These are phyloP conservation scores for Eimeria praecox DNA, from an alignment of 169 alveolate species.

Conservation along the genomic window DNA sequence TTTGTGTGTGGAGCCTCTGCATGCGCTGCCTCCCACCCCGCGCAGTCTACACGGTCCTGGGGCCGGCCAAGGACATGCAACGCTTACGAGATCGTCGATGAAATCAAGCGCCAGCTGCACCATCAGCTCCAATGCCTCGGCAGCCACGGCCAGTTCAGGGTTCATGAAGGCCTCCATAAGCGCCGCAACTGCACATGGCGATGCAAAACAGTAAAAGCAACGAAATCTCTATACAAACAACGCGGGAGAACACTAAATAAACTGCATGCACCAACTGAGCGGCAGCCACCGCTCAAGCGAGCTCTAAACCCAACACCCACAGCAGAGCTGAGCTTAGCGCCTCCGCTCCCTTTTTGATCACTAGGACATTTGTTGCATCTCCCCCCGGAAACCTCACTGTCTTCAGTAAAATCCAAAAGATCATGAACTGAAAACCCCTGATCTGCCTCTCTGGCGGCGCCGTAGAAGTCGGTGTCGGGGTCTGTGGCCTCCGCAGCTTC, in stretches of 20 bases:
- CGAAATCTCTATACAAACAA: neutral
- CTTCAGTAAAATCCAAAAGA: constrained; percentile 57
- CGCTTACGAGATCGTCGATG: constrained; percentile 56
- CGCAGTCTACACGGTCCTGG: neutral
- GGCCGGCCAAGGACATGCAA: neutral
- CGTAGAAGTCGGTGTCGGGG: constrained; percentile 1
- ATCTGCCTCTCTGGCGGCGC: constrained; percentile 53
- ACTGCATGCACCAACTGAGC: neutral
- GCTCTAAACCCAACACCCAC: neutral
- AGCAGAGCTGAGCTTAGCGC: no score
- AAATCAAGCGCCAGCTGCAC: constrained; percentile 65
- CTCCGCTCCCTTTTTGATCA: no score
- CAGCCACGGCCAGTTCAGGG: constrained; percentile 52
- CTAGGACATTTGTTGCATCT: no score
- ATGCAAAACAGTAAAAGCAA: neutral
- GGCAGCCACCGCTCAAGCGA: neutral
- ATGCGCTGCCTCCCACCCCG: neutral
- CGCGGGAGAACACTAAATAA: neutral
- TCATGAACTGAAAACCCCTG: constrained; percentile 54
- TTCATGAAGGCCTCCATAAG: constrained; percentile 53
- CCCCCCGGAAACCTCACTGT: constrained; percentile 30
- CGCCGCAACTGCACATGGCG: constrained; percentile 50
- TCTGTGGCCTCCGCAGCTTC: constrained; percentile 52
- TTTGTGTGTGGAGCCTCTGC: neutral
- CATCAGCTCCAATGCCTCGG: constrained; percentile 45